phyloP scores from a whole-genome alignment of 2,329 filamentous ascomycete species.

The Fusarium sp. region DNA sequence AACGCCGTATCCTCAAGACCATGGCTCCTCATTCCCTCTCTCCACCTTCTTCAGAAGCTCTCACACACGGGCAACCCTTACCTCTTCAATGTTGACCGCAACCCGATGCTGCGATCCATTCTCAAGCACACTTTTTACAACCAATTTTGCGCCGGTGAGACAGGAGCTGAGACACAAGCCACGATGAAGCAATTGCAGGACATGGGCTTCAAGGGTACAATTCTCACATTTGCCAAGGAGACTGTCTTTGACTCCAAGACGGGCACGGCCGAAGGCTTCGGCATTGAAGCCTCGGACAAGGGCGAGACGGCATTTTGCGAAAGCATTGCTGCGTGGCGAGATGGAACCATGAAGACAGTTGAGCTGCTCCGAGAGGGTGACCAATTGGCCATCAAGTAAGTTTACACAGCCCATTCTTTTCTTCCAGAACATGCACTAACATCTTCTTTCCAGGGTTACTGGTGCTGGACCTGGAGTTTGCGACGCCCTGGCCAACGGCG shows the following conservation, averaged over 20 bases:
- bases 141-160: conserved; percentile 71
- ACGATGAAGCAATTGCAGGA: conserved; percentile 61
- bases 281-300: conserved; percentile 56
- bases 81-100: conserved; percentile 63
- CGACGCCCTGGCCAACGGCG: conserved; percentile 54
- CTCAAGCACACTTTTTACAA: conserved; percentile 67
- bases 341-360: conserved; percentile 52
- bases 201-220: conserved; percentile 69
- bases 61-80: conserved; percentile 56
- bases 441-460: conserved; percentile 52
- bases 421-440: not conserved
- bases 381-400: conserved; percentile 58
- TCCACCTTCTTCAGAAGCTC: conserved; percentile 55
- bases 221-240: conserved; percentile 67
- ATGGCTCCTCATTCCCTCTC: conserved; percentile 55
- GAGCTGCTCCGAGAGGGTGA: conserved; percentile 54
- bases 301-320: conserved; percentile 56
- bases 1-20: conserved; percentile 64
- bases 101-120: conserved; percentile 62
- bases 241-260: conserved; percentile 59
- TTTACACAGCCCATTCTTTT: not conserved
- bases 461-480: conserved; percentile 60
- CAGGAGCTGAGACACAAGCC: conserved; percentile 60
- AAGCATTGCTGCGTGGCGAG: conserved; percentile 57
- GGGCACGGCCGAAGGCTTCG: conserved; percentile 40